Evolutionary conservation across 75 land plant species (phyloP).

Genomic region (Pinus taeda): DNA sequence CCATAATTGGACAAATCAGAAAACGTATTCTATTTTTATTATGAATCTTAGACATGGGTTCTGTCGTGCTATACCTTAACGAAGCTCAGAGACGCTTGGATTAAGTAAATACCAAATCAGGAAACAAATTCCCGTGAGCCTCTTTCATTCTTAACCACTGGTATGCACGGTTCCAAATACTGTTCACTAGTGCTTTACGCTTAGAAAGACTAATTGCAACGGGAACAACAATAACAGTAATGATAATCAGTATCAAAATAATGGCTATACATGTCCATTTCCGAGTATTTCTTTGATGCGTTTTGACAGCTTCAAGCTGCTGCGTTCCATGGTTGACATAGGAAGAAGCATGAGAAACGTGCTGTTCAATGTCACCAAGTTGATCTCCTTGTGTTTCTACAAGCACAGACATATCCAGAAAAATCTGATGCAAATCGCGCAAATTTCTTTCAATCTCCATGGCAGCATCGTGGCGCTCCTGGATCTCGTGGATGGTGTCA

Average conservation of each 20-base stretch:
- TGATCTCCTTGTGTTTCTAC: conserved; percentile 89
- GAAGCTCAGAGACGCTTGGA: no score
- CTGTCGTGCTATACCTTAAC: background rate
- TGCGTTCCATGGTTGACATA: conserved; percentile 58
- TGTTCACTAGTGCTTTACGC: no score
- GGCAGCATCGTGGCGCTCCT: conserved; percentile 76
- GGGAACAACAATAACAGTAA: conserved; percentile 45
- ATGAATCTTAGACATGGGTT: background rate
- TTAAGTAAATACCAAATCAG: no score
- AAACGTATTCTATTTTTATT: background rate
- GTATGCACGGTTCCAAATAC: no score
- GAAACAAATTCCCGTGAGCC: no score
- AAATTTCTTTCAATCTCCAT: conserved; percentile 83
- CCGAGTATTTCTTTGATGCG: conserved; percentile 57
- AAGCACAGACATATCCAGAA: conserved; percentile 92
- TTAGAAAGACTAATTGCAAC: conserved; percentile 32
- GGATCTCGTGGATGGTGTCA: conserved; percentile 81
- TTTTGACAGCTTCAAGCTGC: conserved; percentile 56
- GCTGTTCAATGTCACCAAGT: conserved; percentile 76
- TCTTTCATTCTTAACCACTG: no score
- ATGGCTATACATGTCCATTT: conserved; percentile 78
- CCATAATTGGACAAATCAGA: background rate
- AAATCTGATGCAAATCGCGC: conserved; percentile 83
- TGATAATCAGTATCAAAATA: conserved; percentile 41
- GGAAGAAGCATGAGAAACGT: conserved; percentile 52